Evolutionary conservation across 331 rosid genomes (phyloP), one percentile per base, ranked within the genome.

Genomic region (Dryas integrifolia): DNA sequence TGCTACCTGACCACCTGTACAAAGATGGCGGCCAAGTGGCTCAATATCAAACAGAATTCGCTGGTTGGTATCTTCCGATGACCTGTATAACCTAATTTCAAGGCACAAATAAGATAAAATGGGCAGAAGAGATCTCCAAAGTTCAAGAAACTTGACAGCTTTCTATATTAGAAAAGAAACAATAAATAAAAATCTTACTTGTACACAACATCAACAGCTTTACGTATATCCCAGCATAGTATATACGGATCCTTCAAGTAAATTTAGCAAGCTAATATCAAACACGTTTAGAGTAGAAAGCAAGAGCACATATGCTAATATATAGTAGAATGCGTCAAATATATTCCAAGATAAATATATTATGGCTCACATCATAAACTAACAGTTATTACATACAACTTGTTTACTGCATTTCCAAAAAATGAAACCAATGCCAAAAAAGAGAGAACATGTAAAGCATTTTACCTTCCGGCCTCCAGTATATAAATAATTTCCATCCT

Each of bases 1-100:
- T n/a, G 41, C 65, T 84, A 91, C 98, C 98, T 94, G 98, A 73
- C 98, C 98, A 60, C 98, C 98, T 2, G 98, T 88, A 70, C 92
- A 90, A 75, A 94, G 98, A 84, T 88, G 79, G 79, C 61, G 86
- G 48, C 97, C 97, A 44, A 80, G 87, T 73, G 96, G 96, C 83
- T 91, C 98, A 71, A 91, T 83, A 85, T 94, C 98, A 77, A 94
- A 91, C 72, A 77, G 76, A 84, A 94, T 91, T 60, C 96, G 79
- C 83, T 94, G 97, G 80, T 94, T 94, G 86, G 98, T 94, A 82
- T 73, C 55, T 84, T 86, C 96, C 1, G 97, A 83, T 38, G 96
- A 89, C 76, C 97, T 85, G 79, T 94, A 94, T 61, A 94, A 77
- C 85, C 98, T 94, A 81, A 76, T 58, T 58, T 82, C 81, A 83